A percentile compares a stretch with the other conserved stretches of the same genome.
Evolutionary conservation across 306 rosid genomes (phyloP).

Genomic region (Pyrus communis): DNA sequence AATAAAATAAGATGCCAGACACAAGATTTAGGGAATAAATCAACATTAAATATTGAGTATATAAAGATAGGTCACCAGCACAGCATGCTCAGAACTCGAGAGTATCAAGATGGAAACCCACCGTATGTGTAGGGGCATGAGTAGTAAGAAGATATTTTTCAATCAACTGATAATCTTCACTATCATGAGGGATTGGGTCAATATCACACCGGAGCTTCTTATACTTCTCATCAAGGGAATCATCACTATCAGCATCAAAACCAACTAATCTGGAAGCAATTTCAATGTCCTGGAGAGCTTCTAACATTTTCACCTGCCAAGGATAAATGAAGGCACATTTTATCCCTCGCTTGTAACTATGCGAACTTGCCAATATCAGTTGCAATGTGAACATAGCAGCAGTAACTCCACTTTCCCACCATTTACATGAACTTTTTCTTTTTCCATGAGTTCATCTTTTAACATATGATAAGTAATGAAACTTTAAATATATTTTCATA

Average conservation of each 20-base stretch:
- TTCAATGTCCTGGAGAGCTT: slow-evolving; percentile 98
- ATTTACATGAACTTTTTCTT: neutral
- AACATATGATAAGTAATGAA: neutral
- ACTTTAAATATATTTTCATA: neutral
- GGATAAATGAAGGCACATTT: slow-evolving; percentile 1
- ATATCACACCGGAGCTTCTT: slow-evolving; percentile 74
- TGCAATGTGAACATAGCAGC: neutral
- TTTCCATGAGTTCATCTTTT: neutral
- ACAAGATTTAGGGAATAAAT: neutral
- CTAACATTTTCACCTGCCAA: slow-evolving; percentile 93
- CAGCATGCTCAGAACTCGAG: neutral
- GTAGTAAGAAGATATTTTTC: slow-evolving; percentile 80
- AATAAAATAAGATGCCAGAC: slow-evolving; percentile 15
- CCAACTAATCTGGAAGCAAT: slow-evolving; percentile 96
- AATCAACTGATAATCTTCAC: slow-evolving; percentile 70
- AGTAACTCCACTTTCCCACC: neutral
- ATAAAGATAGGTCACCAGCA: neutral
- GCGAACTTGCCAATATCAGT: neutral
- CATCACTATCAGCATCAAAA: slow-evolving; percentile 66
- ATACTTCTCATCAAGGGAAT: slow-evolving; percentile 86
- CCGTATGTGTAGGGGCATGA: slow-evolving; percentile 96
- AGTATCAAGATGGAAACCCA: slow-evolving; percentile 27
- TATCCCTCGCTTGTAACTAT: neutral
- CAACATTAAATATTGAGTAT: neutral
- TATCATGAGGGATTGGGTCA: slow-evolving; percentile 70